Conservation (phyloP, 2,329 filamentous ascomycete species). For the Clarireedia homoeocarpa region DNA sequence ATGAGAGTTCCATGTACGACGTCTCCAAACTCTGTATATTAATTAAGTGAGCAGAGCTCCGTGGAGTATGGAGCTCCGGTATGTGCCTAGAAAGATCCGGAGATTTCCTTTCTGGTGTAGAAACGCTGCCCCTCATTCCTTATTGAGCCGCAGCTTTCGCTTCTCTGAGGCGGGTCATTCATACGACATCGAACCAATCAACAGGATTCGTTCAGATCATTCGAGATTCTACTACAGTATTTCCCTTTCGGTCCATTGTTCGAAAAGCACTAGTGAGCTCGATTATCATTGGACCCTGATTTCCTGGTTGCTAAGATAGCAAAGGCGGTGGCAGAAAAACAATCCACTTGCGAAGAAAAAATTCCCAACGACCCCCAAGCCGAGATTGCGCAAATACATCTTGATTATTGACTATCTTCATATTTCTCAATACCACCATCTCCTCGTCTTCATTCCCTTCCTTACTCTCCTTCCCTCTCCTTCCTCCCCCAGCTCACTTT, state of each 20-base stretch:
- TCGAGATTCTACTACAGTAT: too few relatives aligned
- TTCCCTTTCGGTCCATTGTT: not conserved
- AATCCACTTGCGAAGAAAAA: not conserved
- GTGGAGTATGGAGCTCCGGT: not conserved
- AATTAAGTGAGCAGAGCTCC: not conserved
- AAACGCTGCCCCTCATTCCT: not conserved
- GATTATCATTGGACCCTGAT: not conserved
- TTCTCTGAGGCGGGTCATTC: too few relatives aligned
- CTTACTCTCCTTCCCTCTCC: slow-evolving; percentile 1
- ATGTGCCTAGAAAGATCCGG: not conserved
- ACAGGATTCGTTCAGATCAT: too few relatives aligned
- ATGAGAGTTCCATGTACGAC: too few relatives aligned
- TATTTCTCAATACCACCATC: not conserved
- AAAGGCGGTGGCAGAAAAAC: not conserved
- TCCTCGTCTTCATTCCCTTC: slow-evolving; percentile 3
- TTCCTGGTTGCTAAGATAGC: not conserved
- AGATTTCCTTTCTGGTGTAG: not conserved
- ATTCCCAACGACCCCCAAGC: not conserved
- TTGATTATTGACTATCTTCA: not conserved
- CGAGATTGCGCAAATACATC: not conserved
- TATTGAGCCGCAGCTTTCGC: too few relatives aligned
- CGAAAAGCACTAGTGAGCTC: not conserved
- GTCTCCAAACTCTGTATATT: not conserved
- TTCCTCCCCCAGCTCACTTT: not conserved
- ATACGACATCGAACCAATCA: too few relatives aligned